Evolutionary conservation across 2,329 filamentous ascomycete genomes (phyloP).

Genomic region (Geosmithia flava): DNA sequence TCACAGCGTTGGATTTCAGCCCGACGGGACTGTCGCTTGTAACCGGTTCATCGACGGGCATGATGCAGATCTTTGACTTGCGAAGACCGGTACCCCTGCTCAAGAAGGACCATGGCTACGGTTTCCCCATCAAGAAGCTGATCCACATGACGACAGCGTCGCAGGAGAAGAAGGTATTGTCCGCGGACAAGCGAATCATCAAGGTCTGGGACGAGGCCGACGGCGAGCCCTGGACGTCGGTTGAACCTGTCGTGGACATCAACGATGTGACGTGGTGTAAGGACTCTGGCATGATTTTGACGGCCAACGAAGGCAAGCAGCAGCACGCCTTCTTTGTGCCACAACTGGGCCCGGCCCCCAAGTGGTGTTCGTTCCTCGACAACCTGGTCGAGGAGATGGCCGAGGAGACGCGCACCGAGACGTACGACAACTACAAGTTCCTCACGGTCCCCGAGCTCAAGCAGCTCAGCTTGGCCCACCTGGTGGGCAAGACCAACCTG

Average conservation of each 20-base stretch:
- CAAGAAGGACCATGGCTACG: constrained; percentile 92
- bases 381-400: constrained; percentile 99
- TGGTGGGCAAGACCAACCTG: constrained; percentile 81
- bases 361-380: constrained; percentile 94
- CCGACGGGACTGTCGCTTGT: constrained; percentile 74
- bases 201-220: constrained; percentile 85
- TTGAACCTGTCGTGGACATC: constrained; percentile 88
- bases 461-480: constrained; percentile 72
- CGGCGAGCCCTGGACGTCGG: constrained; percentile 85
- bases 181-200: constrained; percentile 83
- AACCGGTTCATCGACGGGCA: constrained; percentile 75
- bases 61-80: constrained; percentile 85
- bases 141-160: constrained; percentile 58
- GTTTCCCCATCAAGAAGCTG: constrained; percentile 81
- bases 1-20: constrained; percentile 82
- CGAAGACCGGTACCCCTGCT: constrained; percentile 76
- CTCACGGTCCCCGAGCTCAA: constrained; percentile 78
- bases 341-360: constrained; percentile 82
- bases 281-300: constrained; percentile 87
- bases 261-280: constrained; percentile 91
- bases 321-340: constrained; percentile 94
- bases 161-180: constrained; percentile 77
- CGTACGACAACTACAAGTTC: constrained; percentile 99
- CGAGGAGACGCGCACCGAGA: constrained; percentile 63
- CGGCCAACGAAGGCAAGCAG: constrained; percentile 90